Evolutionary conservation across 2,329 filamentous ascomycete species (phyloP).

Genomic region (Annulohypoxylon truncatum): DNA sequence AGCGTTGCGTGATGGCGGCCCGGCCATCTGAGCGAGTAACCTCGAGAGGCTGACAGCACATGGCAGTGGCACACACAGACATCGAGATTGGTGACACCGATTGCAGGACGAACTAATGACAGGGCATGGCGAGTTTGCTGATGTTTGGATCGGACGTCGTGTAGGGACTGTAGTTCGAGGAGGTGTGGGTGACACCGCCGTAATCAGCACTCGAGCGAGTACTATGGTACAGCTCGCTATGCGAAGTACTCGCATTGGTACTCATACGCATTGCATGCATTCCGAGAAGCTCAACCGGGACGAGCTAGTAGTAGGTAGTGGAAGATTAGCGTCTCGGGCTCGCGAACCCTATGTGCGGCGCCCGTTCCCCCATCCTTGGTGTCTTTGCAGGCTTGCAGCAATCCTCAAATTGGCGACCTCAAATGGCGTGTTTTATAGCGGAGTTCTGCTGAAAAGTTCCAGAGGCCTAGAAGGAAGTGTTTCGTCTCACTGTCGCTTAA

Average conservation of each 20-base stretch:
- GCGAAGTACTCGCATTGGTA: not conserved
- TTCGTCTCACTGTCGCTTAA: constrained; percentile 15
- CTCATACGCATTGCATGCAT: constrained; percentile 21
- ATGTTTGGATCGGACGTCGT: not conserved
- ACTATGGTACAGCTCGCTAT: not conserved
- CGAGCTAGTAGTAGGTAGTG: constrained; percentile 9
- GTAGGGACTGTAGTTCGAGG: not conserved
- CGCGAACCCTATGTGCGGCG: constrained; percentile 36
- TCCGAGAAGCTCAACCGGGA: constrained; percentile 16
- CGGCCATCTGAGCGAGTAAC: constrained; percentile 26
- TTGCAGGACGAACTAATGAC: constrained; percentile 19
- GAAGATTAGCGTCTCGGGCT: constrained; percentile 29
- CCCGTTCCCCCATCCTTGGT: constrained; percentile 16
- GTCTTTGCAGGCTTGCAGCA: not conserved
- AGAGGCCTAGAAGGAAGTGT: constrained; percentile 2
- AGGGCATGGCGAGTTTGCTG: constrained; percentile 3
- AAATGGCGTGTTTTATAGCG: constrained; percentile 23
- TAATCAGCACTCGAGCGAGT: not conserved
- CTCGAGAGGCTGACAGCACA: constrained; percentile 39
- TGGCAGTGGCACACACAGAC: constrained; percentile 34
- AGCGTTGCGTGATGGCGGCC: constrained; percentile 27
- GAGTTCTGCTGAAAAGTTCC: constrained; percentile 12
- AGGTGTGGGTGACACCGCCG: constrained; percentile 12
- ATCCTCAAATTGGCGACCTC: constrained; percentile 6
- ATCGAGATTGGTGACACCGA: constrained; percentile 27